Evolutionary conservation across 164 flowering plant genomes (phyloP).

Genomic region (Dillenia suffruticosa): DNA sequence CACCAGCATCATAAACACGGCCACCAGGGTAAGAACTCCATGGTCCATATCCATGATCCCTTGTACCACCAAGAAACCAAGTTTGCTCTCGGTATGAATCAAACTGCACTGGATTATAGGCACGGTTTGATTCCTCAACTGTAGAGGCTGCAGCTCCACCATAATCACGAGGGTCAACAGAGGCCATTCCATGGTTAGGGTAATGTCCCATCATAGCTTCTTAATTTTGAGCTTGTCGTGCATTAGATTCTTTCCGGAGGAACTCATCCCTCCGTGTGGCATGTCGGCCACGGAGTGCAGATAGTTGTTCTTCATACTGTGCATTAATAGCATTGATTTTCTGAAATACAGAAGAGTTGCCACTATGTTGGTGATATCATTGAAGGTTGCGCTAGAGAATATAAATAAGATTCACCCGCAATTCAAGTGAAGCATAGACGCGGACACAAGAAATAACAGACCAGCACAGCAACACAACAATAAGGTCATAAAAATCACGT

Average conservation of each 20-base stretch:
- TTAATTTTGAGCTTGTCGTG: conserved; percentile 45
- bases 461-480: background rate
- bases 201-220: conserved; percentile 29
- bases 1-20: conserved; percentile 45
- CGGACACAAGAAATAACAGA: background rate
- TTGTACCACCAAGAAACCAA: conserved; percentile 34
- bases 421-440: background rate
- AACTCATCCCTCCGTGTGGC: conserved; percentile 52
- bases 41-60: conserved; percentile 52
- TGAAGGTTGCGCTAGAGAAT: background rate
- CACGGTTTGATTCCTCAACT: conserved; percentile 31
- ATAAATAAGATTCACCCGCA: background rate
- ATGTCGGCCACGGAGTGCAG: conserved; percentile 43
- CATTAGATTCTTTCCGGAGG: conserved; percentile 48
- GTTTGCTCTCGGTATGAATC: conserved; percentile 58
- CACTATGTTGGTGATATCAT: too few relatives aligned
- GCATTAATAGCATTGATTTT: conserved; percentile 40
- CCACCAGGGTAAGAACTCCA: conserved; percentile 63
- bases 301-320: conserved; percentile 42
- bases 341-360: conserved; percentile 25
- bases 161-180: conserved; percentile 36
- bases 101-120: conserved; percentile 29
- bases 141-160: conserved; percentile 21
- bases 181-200: conserved; percentile 24
- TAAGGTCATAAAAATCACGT: background rate